phyloP scores from a whole-genome alignment of 169 alveolate genomes.

The Eimeria zaria region DNA sequence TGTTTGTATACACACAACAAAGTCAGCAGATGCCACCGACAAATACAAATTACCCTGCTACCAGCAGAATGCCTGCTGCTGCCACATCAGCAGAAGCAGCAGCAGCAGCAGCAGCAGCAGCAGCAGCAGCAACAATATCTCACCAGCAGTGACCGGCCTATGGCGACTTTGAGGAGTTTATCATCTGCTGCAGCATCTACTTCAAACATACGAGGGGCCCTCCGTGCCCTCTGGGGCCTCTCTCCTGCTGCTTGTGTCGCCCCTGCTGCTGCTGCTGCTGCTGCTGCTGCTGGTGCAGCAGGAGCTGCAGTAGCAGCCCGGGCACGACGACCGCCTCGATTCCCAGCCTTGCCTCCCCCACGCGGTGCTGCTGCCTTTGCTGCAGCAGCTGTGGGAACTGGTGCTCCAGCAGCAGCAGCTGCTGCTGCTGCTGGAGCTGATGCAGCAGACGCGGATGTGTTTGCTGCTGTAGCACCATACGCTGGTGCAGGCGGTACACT shows the following conservation, averaged over 20 bases:
- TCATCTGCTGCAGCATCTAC: slow-evolving; percentile 70
- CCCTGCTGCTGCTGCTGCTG: slow-evolving; percentile 33
- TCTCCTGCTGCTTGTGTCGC: slow-evolving; percentile 38
- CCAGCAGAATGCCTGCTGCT: neutral
- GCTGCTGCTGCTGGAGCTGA: slow-evolving; percentile 20
- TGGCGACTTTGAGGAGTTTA: slow-evolving; percentile 87
- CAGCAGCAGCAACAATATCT: slow-evolving; percentile 15
- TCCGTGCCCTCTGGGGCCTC: slow-evolving; percentile 77
- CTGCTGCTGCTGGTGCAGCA: slow-evolving; percentile 7
- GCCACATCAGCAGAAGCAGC: neutral
- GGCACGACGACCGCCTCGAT: slow-evolving; percentile 43
- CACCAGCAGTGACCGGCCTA: slow-evolving; percentile 89
- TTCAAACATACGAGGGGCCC: slow-evolving; percentile 81
- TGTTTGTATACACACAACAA: neutral
- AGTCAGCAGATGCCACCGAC: neutral
- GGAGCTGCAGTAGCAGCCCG: slow-evolving; percentile 16
- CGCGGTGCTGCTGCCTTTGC: slow-evolving; percentile 21
- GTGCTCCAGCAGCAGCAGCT: slow-evolving; percentile 6
- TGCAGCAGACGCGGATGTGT: slow-evolving; percentile 5
- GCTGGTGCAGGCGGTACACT: slow-evolving; percentile 14
- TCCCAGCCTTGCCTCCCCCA: neutral
- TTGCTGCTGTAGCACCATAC: neutral
- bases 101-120: slow-evolving; percentile 5
- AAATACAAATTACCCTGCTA: no score
- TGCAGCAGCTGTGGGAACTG: neutral